phyloP scores from a whole-genome alignment of 345 rosid genomes.

The Lepidium africanum region DNA sequence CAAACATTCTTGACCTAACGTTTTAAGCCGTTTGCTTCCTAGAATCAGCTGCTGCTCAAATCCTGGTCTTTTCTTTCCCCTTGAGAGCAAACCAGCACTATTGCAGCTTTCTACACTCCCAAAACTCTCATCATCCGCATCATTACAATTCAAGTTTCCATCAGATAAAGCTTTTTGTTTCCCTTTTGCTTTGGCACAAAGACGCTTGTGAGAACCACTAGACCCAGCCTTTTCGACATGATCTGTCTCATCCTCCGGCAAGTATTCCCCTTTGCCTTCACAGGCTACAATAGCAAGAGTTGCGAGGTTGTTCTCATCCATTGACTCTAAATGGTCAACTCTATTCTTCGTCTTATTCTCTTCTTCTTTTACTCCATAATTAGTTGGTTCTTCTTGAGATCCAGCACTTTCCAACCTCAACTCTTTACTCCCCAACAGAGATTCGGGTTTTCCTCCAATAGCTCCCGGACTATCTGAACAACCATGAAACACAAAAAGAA shows the following conservation, averaged over 20 bases:
- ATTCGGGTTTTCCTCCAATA: constrained; percentile 18
- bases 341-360: not conserved
- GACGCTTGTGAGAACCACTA: constrained; percentile 27
- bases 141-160: constrained; percentile 32
- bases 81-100: constrained; percentile 38
- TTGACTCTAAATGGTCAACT: constrained; percentile 47
- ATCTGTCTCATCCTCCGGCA: constrained; percentile 26
- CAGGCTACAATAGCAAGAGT: constrained; percentile 12
- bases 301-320: constrained; percentile 47
- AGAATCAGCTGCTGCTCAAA: constrained; percentile 44
- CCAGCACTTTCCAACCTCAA: constrained; percentile 25
- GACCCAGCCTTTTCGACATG: constrained; percentile 18
- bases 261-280: constrained; percentile 23
- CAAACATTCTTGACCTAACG: constrained; percentile 36
- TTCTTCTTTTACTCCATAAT: constrained; percentile 20
- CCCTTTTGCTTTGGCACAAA: constrained; percentile 31
- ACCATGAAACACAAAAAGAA: not conserved
- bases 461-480: constrained; percentile 24
- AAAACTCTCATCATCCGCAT: constrained; percentile 41
- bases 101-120: constrained; percentile 92
- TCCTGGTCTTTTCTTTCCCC: constrained; percentile 43
- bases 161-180: constrained; percentile 62
- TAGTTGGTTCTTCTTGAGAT: constrained; percentile 20
- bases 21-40: constrained; percentile 58
- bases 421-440: constrained; percentile 16